Percentiles rank a stretch among this genome's conserved stretches.
Conservation (phyloP, 2,329 filamentous ascomycete genomes). For the Cytospora mali region DNA sequence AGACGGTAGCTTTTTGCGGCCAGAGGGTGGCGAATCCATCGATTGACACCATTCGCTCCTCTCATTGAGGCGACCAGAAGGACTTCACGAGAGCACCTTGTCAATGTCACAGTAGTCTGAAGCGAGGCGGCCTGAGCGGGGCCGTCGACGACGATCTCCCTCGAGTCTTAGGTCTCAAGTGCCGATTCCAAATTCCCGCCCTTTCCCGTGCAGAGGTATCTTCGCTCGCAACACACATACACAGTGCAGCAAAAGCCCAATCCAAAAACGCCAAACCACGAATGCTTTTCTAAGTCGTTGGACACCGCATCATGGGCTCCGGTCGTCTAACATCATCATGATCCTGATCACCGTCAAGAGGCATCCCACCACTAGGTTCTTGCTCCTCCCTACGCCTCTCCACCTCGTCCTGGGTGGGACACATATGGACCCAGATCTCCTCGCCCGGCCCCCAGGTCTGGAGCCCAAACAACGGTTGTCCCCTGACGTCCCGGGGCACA, state of each 20-base stretch:
- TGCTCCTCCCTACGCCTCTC: slow-evolving; percentile 26
- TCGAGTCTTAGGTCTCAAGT: neutral
- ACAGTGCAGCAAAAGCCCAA: neutral
- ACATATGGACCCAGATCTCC: slow-evolving; percentile 40
- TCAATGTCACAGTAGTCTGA: neutral
- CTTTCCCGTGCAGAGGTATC: neutral
- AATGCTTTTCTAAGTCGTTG: slow-evolving; percentile 1
- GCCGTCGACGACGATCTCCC: neutral
- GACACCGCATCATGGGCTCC: neutral
- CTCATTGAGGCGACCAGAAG: neutral
- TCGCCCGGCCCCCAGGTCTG: slow-evolving; percentile 35
- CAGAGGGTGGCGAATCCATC: slow-evolving; percentile 5
- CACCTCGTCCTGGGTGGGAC: slow-evolving; percentile 34
- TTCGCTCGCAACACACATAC: neutral
- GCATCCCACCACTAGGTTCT: neutral
- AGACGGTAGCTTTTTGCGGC: slow-evolving; percentile 15
- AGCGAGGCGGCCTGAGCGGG: neutral
- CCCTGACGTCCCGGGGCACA: slow-evolving; percentile 41
- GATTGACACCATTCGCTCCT: neutral
- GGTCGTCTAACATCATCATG: neutral
- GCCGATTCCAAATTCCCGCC: neutral
- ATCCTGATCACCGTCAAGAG: neutral
- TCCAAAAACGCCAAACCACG: slow-evolving; percentile 5
- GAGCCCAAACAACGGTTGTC: slow-evolving; percentile 41
- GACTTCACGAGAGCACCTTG: neutral